Evolutionary conservation across 2,329 filamentous ascomycete species (phyloP).

Genomic region (Zasmidium citrigriseum): DNA sequence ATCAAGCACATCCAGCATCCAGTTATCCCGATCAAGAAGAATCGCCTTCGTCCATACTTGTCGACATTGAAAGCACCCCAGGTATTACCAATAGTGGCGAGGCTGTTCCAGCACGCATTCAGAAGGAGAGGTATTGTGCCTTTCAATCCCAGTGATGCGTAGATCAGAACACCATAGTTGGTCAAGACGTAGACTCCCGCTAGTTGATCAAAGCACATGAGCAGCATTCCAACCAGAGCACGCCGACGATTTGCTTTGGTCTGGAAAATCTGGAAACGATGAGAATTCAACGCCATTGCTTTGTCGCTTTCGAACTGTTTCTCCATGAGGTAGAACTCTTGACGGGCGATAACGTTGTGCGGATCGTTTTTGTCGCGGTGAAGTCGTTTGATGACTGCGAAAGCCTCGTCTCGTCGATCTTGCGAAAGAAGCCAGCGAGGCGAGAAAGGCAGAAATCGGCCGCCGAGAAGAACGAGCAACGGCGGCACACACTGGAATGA

Average conservation of each 20-base stretch:
- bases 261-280: conserved; percentile 45
- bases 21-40: conserved; percentile 44
- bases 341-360: conserved; percentile 39
- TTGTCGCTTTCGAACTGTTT: conserved; percentile 46
- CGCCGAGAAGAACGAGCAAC: conserved; percentile 42
- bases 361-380: conserved; percentile 41
- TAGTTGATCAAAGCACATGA: conserved; percentile 36
- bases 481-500: conserved; percentile 46
- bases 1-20: conserved; percentile 46
- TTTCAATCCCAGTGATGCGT: conserved; percentile 38
- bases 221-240: conserved; percentile 40
- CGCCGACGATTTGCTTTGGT: conserved; percentile 43
- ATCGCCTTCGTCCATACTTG: conserved; percentile 43
- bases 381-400: conserved; percentile 46
- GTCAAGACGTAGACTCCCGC: conserved; percentile 22
- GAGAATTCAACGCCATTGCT: conserved; percentile 27
- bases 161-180: conserved; percentile 45
- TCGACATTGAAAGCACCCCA: conserved; percentile 46
- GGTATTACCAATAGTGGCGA: conserved; percentile 41
- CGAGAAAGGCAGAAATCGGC: conserved; percentile 37
- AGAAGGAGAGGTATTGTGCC: conserved; percentile 45
- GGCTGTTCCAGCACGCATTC: conserved; percentile 45
- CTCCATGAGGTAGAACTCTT: conserved; percentile 47
- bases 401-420: conserved; percentile 26
- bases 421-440: conserved; percentile 29